Base-by-base conservation (phyloP, 2,329 filamentous ascomycete species). In the Pseudovirgaria hyperparasitica region DNA sequence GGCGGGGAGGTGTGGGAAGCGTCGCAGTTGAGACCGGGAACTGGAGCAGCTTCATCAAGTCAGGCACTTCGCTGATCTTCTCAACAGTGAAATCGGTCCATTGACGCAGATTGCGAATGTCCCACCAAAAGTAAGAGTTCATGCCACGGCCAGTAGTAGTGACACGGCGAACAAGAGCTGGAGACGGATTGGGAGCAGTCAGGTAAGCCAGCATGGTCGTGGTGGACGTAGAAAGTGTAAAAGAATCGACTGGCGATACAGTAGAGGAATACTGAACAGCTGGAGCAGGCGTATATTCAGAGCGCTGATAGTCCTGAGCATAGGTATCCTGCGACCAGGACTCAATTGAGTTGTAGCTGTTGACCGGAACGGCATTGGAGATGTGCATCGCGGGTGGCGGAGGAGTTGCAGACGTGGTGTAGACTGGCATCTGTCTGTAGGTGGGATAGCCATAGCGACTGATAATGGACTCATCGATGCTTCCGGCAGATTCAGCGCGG, bases 81-180 rank as follows among this genome's bases (percentile, higher is more conserved):
- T 65, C 54, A 8, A 81, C 61, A 38, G 72, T 82, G 67, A 94
- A 94, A 40, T 72, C 69, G 27, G 69, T 70, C 87, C 87, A 94
- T 35, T 74, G 69, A 36, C 82, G 74, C 39, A 94, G 65, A 50
- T 92, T 87, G 40, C 87, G 80, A 32, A 92, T 70, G 46, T 96
- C 87, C 81, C 84, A 94, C 87, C 87, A 96, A 55, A 87, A 93
- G 60, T 92, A 76, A 52, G 77, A 82, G 43, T 69, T 77, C 55
- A 66, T 70, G 45, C 66, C 75, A 50, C 73, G 80, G 37, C 64
- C 71, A 58, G 74, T 50, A 48, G 78, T 76, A 33, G 78, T 81
- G 39, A 87, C 71, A 39, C 77, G 80, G 45, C 78, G 78, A 19
- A 92, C 82, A 18, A 93, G 64, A 21, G 78, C 77, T 11, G 86